Base-by-base conservation (phyloP, 805 yeast species). In the Schwanniomyces sp. region DNA sequence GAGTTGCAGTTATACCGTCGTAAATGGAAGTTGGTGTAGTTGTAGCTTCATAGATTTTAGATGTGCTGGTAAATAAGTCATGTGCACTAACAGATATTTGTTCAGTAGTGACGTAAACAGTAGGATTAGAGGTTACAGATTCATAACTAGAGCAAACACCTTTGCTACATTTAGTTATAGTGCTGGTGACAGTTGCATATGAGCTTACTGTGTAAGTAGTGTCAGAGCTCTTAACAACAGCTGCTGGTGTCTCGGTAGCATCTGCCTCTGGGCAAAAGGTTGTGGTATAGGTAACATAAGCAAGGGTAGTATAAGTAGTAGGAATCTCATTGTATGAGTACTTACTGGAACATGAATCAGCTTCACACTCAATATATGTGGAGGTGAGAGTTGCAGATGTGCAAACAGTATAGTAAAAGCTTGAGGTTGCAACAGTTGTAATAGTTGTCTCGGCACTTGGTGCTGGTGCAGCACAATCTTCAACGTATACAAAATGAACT, bases 401-500 rank as follows among this genome's bases (percentile, higher is more conserved):
- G 34, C 56, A 54, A 18, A 61, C 62, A 4, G 63, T 52, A 46
- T 56, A 61, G 12, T 50, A 47, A 11, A 59, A 14, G 17, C 44
- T 49, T 5, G 64, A 54, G 21, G 65, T 51, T 17, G 60, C 49
- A 12, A 55, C 50, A 12, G 40, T 36, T 9, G 61, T 50, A n/a
- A 21, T 27, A 28, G 28, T 27, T 8, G 29, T n/a, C 25, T 26
- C 30, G 5, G 24, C 24, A 8, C 21, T 44, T 34, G 25, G 25
- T n/a, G 12, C 28, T 14, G 36, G 11, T 3, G 36, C 14, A 7
- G 36, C 38, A 7, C 34, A 46, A 2, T 30, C 46, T 12, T 50
- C 54, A 5, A 46, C 66, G 44, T 66, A 61, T 12, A 66, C 70
- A 40, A 69, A 59, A 2, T 60, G 66, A n/a, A 69, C 47, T 12